These are phyloP conservation scores for Hypericum perforatum DNA, from an alignment of 345 rosid genomes.

Conservation along the genomic window DNA sequence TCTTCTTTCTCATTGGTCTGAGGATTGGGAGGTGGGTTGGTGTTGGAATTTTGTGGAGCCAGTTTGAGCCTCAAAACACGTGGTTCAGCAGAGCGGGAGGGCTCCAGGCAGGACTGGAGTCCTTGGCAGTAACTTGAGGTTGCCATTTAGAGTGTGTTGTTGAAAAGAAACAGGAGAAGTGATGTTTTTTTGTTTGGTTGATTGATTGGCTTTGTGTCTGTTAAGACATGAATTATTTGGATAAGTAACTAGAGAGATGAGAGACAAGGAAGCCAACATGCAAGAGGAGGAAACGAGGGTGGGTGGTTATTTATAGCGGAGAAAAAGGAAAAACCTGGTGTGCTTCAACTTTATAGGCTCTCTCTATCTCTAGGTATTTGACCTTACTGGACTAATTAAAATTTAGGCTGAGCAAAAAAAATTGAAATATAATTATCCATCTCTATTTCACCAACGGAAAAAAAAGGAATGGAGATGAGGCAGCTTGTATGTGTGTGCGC, in stretches of 20 bases:
- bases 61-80: constrained; percentile 29
- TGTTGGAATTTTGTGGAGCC: constrained; percentile 22
- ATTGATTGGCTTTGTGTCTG: neutral
- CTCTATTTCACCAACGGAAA: too few relatives aligned
- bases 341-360: constrained; percentile 7
- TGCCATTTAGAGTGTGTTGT: constrained; percentile 20
- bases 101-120: constrained; percentile 45
- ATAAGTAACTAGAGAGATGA: constrained; percentile 2
- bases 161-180: constrained; percentile 10
- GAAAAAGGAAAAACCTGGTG: neutral
- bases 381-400: too few relatives aligned
- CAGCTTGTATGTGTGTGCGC: too few relatives aligned
- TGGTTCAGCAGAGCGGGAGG: constrained; percentile 16
- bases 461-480: too few relatives aligned
- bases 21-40: neutral
- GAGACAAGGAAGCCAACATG: constrained; percentile 12
- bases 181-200: neutral
- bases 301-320: constrained; percentile 29
- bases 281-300: constrained; percentile 17
- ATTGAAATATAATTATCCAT: too few relatives aligned
- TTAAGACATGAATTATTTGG: neutral
- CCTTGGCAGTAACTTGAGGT: constrained; percentile 39
- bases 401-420: too few relatives aligned
- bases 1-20: too few relatives aligned
- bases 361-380: constrained; percentile 3